Evolutionary conservation across 257 asterid species (phyloP), one percentile per base, ranked within the genome.

Genomic region (Nicotiana paniculata): DNA sequence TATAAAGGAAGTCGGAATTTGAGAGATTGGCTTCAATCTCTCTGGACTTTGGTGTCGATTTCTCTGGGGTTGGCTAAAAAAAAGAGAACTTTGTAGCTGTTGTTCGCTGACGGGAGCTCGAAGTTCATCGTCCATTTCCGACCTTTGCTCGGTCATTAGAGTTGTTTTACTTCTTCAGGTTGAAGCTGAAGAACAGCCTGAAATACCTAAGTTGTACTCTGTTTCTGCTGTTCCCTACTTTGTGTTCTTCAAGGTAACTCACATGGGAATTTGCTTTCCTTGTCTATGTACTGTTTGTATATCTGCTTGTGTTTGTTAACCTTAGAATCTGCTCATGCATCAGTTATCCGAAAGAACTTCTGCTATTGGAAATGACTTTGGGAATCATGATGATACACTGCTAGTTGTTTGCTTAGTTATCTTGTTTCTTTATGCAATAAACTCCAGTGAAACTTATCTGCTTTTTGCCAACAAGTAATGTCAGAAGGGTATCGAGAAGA

Each of bases 161-260:
- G 24, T 21, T 21, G 24, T 21, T 21, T 21, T 21, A 21, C 24
- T 21, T 21, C 24, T 83, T 30, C 75, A 96, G 99, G 99, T 93
- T 55, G 98, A 94, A 91, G 99, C 99, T 84, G 99, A 96, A 87
- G 99, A 93, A 83, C 98, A 96, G 78, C 97, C 98, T 33, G 98
- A 93, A 79, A 92, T 96, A 75, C 93, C 98, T 66, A 98, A 94
- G 89, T 90, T 90, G 9, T 88, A 92, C 89, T 86, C 95, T 2
- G 97, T 96, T 79, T 89, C 98, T 83, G 98, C 98, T 30, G 98
- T 96, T 30, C 98, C 99, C 33, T 96, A 54, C 84, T 96, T 96
- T 82, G 96, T 94, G 51, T 93, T 96, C 92, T 89, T 93, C 81
- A 94, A 94, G 99, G 98, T 96, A 89, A 66, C 46, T 55, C n/a